Evolutionary conservation across 257 asterid species (phyloP).

Genomic region (Ehretia macrophylla): DNA sequence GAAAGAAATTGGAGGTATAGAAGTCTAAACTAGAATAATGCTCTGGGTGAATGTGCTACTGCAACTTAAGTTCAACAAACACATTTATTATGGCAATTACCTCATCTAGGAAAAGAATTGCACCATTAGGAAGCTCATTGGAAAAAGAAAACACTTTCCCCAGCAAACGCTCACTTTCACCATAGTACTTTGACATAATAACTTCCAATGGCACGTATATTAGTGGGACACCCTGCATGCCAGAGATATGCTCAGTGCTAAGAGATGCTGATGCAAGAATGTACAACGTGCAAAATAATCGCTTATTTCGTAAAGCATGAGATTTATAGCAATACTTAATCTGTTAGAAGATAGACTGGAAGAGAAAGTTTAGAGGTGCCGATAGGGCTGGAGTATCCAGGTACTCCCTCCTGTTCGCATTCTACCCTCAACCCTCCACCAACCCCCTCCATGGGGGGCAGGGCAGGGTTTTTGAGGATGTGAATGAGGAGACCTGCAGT

Average conservation of each 20-base stretch:
- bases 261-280: neutral
- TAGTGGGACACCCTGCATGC: slow-evolving; percentile 73
- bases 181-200: slow-evolving; percentile 87
- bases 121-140: slow-evolving; percentile 77
- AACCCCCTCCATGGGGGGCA: no score
- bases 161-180: slow-evolving; percentile 90
- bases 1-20: slow-evolving; percentile 3
- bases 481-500: no score
- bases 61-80: neutral
- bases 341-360: no score
- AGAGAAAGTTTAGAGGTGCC: no score
- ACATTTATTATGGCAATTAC: slow-evolving; percentile 38
- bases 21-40: neutral
- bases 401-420: no score
- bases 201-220: slow-evolving; percentile 89
- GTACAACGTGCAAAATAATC: no score
- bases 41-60: neutral
- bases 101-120: slow-evolving; percentile 91
- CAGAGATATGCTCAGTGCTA: slow-evolving; percentile 10
- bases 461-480: no score
- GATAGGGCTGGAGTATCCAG: no score
- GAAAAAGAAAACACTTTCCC: slow-evolving; percentile 93
- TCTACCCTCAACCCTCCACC: no score
- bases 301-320: no score
- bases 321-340: no score